Evolutionary conservation across 805 yeast genomes (phyloP), one percentile per base, ranked within the genome.

Genomic region (Lipomyces sp.): DNA sequence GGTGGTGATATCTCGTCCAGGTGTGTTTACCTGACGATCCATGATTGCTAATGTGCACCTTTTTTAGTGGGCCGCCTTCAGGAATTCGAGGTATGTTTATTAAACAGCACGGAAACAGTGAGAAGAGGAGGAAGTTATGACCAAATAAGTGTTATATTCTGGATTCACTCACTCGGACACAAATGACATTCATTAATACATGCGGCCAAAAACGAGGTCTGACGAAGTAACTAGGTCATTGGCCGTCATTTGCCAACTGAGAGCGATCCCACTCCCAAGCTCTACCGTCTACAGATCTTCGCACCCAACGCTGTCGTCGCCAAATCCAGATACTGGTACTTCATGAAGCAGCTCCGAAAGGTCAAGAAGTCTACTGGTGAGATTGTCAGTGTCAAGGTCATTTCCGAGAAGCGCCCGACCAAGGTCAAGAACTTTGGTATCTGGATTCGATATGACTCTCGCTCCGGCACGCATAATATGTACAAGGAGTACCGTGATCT

Each of bases 381-480:
- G 87, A 86, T 95, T 80, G 97, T 95, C 79, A 85, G 97, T 73
- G 87, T 95, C 79, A 92, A 92, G 88, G 84, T 32, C 48, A 90
- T 95, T 82, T 80, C 89, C 81, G 99, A 95, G 87, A 85, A 92
- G 81, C 90, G 87, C 87, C 98, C 99, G 85, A 91, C 97, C 85
- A 93, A 91, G 88, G 98, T 95, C 81, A 95, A 95, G 93, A 95
- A 93, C 91, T 95, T 93, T 82, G 99, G 98, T 87, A 83, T 95
- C 86, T 95, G 99, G 99, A 90, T 95, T 83, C 93, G 99, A 88
- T 95, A 95, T 90, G 99, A 95, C 83, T 95, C 99, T 75, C 96
- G 99, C 90, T 95, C 99, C 77, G 99, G 99, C 87, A 93, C 97
- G 80, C 99, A 95, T 96, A 95, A 95, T 96, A 95, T 95, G 98